These are phyloP conservation scores for Phialophora expanda DNA, from an alignment of 2,329 filamentous ascomycete species.

Conservation along the genomic window DNA sequence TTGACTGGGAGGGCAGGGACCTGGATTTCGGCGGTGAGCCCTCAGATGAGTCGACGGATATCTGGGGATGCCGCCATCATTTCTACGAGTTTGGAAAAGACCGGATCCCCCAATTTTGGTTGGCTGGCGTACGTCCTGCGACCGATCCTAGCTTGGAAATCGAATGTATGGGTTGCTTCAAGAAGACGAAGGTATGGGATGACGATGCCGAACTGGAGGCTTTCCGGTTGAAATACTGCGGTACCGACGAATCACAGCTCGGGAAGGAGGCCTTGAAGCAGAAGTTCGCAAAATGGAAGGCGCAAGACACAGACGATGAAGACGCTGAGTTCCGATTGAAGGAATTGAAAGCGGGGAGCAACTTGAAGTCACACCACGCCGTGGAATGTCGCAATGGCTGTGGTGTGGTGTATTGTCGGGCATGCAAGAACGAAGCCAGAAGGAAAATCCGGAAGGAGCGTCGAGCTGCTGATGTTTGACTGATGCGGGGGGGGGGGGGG, in stretches of 20 bases:
- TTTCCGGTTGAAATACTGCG: not conserved
- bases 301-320: not conserved
- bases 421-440: conserved; percentile 22
- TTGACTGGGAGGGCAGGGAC: conserved; percentile 36
- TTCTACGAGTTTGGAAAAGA: conserved; percentile 21
- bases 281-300: not conserved
- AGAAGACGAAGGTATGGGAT: conserved; percentile 20
- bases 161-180: conserved; percentile 34
- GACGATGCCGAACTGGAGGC: conserved; percentile 2
- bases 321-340: not conserved
- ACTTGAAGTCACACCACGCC: not conserved
- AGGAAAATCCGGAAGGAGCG: conserved; percentile 6
- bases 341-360: not conserved
- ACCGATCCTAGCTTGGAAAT: conserved; percentile 19
- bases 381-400: conserved; percentile 11
- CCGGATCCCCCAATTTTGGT: conserved; percentile 21
- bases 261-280: not conserved
- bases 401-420: conserved; percentile 26
- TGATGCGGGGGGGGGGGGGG: too few relatives aligned
- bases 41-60: conserved; percentile 22
- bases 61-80: conserved; percentile 33
- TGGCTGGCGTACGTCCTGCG: conserved; percentile 16
- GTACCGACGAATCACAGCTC: not conserved
- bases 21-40: conserved; percentile 49
- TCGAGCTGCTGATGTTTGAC: not conserved